Evolutionary conservation across 2,329 filamentous ascomycete species (phyloP).

Genomic region (Fusarium marasasianum): DNA sequence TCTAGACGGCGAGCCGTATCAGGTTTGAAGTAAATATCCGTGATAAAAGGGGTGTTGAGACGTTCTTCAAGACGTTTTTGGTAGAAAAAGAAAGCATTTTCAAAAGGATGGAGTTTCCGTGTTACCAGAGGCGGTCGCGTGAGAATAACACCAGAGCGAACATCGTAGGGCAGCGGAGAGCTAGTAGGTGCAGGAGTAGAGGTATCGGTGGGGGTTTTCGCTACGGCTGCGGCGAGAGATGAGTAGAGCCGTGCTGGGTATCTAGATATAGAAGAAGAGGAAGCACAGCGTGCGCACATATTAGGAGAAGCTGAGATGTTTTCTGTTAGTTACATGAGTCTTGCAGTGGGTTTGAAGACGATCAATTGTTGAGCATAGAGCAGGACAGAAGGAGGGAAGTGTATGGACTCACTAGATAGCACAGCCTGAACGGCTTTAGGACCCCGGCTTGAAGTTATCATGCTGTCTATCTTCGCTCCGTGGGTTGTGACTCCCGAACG

Average conservation of each 20-base stretch:
- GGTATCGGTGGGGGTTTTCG: slow-evolving; percentile 28
- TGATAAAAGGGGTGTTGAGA: slow-evolving; percentile 84
- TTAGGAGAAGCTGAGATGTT: slow-evolving; percentile 42
- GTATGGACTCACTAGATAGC: slow-evolving; percentile 57
- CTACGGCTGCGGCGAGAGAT: slow-evolving; percentile 40
- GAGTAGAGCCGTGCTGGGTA: slow-evolving; percentile 50
- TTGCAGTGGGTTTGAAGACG: background rate
- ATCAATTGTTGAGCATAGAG: background rate
- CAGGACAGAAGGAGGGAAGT: background rate
- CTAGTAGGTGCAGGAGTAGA: slow-evolving; percentile 31
- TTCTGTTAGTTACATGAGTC: slow-evolving; percentile 16
- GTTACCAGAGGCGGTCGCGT: slow-evolving; percentile 90
- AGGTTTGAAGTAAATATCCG: slow-evolving; percentile 94
- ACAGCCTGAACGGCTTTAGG: slow-evolving; percentile 59
- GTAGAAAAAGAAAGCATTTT: slow-evolving; percentile 95
- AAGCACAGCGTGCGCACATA: slow-evolving; percentile 53
- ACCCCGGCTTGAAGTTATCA: slow-evolving; percentile 68
- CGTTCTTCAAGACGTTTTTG: slow-evolving; percentile 97
- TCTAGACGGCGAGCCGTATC: slow-evolving; percentile 85
- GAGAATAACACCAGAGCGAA: slow-evolving; percentile 78
- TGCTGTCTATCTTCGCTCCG: slow-evolving; percentile 28
- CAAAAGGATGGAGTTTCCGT: slow-evolving; percentile 83
- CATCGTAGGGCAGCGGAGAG: slow-evolving; percentile 53
- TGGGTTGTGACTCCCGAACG: slow-evolving; percentile 20
- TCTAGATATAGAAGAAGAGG: slow-evolving; percentile 39